phyloP scores from a whole-genome alignment of 1,284 basidiomycete genomes.

The Ceratobasidium sp. region DNA sequence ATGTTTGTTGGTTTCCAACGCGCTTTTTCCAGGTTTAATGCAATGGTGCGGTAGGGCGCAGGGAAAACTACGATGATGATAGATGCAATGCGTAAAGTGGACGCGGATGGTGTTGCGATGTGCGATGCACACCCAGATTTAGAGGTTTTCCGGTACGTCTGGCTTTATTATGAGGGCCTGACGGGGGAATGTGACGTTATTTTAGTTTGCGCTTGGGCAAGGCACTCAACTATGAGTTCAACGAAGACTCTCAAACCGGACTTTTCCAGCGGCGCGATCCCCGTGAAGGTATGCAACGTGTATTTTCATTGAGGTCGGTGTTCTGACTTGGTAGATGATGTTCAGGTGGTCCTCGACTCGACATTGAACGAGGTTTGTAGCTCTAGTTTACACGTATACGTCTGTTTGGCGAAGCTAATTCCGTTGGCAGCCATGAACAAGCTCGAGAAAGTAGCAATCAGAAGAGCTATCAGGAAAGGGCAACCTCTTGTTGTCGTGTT shows the following conservation, averaged over 20 bases:
- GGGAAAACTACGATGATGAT: conserved; percentile 86
- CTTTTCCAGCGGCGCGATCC: conserved; percentile 87
- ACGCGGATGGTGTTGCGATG: conserved; percentile 73
- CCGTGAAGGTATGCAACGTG: conserved; percentile 69
- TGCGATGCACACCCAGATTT: conserved; percentile 74
- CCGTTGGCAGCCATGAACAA: conserved; percentile 75
- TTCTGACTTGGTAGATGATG: not conserved
- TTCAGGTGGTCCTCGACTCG: conserved; percentile 77
- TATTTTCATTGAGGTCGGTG: not conserved
- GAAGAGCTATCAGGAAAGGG: conserved; percentile 64
- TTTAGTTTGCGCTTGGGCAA: conserved; percentile 81
- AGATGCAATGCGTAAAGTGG: conserved; percentile 79
- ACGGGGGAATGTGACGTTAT: not conserved
- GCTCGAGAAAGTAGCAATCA: conserved; percentile 86
- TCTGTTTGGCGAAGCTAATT: not conserved
- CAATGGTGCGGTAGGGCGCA: conserved; percentile 60
- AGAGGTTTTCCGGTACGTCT: conserved; percentile 69
- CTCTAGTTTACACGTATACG: conserved; percentile 28
- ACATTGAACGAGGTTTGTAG: conserved; percentile 79
- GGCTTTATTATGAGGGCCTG: conserved; percentile 10
- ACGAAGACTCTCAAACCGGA: conserved; percentile 74
- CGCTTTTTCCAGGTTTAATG: not conserved
- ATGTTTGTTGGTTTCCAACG: conserved; percentile 37
- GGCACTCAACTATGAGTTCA: conserved; percentile 81
- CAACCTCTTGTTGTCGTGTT: conserved; percentile 82